A percentile compares a stretch with the other conserved stretches of the same genome.
phyloP scores from a whole-genome alignment of 768 basidiomycete species.

The Chiua virens region DNA sequence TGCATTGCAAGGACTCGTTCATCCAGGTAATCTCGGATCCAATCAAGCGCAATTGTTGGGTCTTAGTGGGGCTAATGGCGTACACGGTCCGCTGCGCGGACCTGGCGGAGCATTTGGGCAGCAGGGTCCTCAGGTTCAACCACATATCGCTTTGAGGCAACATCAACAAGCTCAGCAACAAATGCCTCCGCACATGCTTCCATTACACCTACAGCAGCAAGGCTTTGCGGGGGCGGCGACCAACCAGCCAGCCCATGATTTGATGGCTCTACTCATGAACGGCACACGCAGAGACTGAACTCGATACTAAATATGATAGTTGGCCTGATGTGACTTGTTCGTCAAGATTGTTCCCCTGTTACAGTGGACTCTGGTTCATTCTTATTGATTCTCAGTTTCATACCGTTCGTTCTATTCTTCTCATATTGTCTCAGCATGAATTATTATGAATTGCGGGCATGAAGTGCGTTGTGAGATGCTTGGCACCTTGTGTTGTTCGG shows the following conservation, averaged over 20 bases:
- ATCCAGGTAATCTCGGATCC: slow-evolving; percentile 53
- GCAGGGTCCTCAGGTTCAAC: slow-evolving; percentile 33
- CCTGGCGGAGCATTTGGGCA: slow-evolving; percentile 42
- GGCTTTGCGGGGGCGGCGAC: slow-evolving; percentile 43
- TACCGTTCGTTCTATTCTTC: slow-evolving; percentile 21
- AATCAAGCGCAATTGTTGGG: slow-evolving; percentile 47
- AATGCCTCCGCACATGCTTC: slow-evolving; percentile 51
- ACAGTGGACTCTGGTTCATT: slow-evolving; percentile 28
- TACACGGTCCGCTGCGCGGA: slow-evolving; percentile 46
- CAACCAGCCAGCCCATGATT: slow-evolving; percentile 65
- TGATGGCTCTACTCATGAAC: slow-evolving; percentile 85
- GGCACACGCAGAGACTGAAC: slow-evolving; percentile 64
- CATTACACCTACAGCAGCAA: slow-evolving; percentile 65
- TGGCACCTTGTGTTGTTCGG: not conserved
- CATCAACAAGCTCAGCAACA: slow-evolving; percentile 45
- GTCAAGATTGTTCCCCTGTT: slow-evolving; percentile 5
- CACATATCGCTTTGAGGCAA: slow-evolving; percentile 33
- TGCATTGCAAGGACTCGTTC: slow-evolving; percentile 52
- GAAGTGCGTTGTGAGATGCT: not conserved
- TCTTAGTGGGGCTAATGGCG: slow-evolving; percentile 44
- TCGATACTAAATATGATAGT: slow-evolving; percentile 14
- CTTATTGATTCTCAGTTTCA: slow-evolving; percentile 34
- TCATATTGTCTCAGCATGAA: slow-evolving; percentile 26
- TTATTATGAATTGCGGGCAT: slow-evolving; percentile 22
- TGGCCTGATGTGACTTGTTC: slow-evolving; percentile 6